These are phyloP conservation scores for Cytospora piceae DNA, from an alignment of 2,329 filamentous ascomycete genomes.

Conservation along the genomic window DNA sequence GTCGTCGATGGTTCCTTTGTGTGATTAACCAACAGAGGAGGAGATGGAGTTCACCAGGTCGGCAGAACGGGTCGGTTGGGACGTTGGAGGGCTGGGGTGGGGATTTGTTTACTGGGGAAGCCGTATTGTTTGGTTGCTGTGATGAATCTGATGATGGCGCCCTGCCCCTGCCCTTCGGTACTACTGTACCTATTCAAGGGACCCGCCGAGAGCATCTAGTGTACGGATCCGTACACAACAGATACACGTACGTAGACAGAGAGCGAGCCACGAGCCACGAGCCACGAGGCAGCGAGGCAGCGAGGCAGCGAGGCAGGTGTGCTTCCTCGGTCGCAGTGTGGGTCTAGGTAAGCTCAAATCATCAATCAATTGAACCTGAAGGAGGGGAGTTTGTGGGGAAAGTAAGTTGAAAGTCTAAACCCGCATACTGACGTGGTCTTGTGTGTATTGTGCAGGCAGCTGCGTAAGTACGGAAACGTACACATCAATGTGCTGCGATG, in stretches of 20 bases:
- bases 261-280: not conserved
- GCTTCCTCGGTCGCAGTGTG: not conserved
- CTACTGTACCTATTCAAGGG: not conserved
- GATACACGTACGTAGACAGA: not conserved
- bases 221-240: not conserved
- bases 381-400: not conserved
- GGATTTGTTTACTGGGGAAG: not conserved
- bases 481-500: not conserved
- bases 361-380: not conserved
- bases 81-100: not conserved
- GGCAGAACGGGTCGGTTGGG: slow-evolving; percentile 3
- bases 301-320: not conserved
- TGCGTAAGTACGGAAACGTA: no score
- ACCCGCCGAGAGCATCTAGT: not conserved
- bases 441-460: no score
- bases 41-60: slow-evolving; percentile 2
- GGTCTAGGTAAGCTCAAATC: no score
- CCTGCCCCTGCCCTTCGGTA: slow-evolving; percentile 1
- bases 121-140: slow-evolving; percentile 1
- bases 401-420: not conserved
- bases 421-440: not conserved
- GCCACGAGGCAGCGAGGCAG: not conserved
- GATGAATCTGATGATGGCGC: not conserved
- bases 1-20: not conserved
- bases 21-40: not conserved